These are phyloP conservation scores for Lachnum nothofagi DNA, from an alignment of 2,329 filamentous ascomycete genomes.

Conservation along the genomic window DNA sequence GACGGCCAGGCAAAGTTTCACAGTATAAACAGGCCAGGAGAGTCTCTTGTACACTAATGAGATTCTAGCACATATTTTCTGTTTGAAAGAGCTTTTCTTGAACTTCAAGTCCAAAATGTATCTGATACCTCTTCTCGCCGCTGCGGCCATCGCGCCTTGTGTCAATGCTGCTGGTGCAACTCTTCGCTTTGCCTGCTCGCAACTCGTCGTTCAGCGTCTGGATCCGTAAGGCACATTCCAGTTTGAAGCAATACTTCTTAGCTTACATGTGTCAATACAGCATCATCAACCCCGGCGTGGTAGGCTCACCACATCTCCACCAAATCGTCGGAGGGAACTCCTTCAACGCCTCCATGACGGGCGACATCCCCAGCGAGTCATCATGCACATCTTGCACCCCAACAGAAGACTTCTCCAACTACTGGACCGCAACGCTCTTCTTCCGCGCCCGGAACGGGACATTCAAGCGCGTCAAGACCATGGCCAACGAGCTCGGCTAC, in stretches of 20 bases:
- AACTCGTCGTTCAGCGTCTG: background rate
- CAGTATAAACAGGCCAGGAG: too few relatives aligned
- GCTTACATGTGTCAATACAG: background rate
- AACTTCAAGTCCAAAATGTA: background rate
- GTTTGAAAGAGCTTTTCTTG: too few relatives aligned
- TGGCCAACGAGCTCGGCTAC: constrained; percentile 32
- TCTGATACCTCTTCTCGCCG: background rate
- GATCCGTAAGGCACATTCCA: background rate
- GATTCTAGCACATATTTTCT: too few relatives aligned
- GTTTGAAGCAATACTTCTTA: too few relatives aligned
- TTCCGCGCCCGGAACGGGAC: constrained; percentile 29
- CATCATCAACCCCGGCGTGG: constrained; percentile 9
- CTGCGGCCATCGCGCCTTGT: background rate
- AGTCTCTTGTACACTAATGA: too few relatives aligned
- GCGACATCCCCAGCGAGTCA: constrained; percentile 24
- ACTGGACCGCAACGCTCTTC: constrained; percentile 30
- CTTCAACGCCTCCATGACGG: constrained; percentile 37
- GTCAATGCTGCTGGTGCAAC: background rate
- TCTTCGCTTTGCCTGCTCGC: background rate
- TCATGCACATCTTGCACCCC: constrained; percentile 32
- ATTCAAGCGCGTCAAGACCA: constrained; percentile 10
- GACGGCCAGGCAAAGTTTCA: too few relatives aligned
- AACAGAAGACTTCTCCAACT: constrained; percentile 33
- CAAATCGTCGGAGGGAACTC: constrained; percentile 28
- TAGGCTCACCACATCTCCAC: constrained; percentile 12